Evolutionary conservation across 2,329 filamentous ascomycete species (phyloP).

Genomic region (Fusarium palustre): DNA sequence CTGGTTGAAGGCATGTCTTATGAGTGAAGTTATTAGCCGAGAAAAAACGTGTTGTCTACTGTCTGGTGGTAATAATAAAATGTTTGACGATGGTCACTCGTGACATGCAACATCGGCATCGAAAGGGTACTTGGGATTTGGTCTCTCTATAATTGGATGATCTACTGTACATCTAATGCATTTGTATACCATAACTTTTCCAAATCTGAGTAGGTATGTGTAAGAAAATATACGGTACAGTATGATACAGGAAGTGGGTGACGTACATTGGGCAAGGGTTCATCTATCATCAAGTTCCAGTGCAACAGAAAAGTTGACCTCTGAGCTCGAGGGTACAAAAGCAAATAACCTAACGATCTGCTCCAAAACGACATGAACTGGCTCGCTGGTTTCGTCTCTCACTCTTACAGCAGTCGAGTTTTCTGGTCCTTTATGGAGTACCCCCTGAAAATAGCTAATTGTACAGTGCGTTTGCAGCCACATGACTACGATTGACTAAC

Average conservation of each 20-base stretch:
- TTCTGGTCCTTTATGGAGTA: background rate
- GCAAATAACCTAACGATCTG: background rate
- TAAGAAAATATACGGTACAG: slow-evolving; percentile 16
- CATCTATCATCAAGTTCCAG: slow-evolving; percentile 18
- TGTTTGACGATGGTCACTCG: slow-evolving; percentile 25
- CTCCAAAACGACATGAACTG: background rate
- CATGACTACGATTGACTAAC: slow-evolving; percentile 4
- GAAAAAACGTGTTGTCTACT: slow-evolving; percentile 10
- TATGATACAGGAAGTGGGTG: slow-evolving; percentile 21
- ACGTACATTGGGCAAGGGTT: slow-evolving; percentile 29
- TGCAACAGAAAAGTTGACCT: background rate
- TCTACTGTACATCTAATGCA: slow-evolving; percentile 36
- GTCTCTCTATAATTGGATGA: slow-evolving; percentile 19
- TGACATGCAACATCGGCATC: slow-evolving; percentile 21
- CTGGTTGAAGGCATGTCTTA: slow-evolving; percentile 3
- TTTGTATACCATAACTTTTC: slow-evolving; percentile 12
- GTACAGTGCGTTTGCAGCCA: slow-evolving; percentile 21
- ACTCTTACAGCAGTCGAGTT: background rate
- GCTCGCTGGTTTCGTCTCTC: background rate
- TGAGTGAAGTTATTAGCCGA: slow-evolving; percentile 30
- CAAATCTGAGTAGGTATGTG: slow-evolving; percentile 16
- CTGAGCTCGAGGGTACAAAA: background rate
- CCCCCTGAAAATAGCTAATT: slow-evolving; percentile 6
- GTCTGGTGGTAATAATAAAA: slow-evolving; percentile 4
- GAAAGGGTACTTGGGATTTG: background rate